Base-by-base conservation (phyloP, 2,329 filamentous ascomycete genomes). In the Fusarium chaquense region DNA sequence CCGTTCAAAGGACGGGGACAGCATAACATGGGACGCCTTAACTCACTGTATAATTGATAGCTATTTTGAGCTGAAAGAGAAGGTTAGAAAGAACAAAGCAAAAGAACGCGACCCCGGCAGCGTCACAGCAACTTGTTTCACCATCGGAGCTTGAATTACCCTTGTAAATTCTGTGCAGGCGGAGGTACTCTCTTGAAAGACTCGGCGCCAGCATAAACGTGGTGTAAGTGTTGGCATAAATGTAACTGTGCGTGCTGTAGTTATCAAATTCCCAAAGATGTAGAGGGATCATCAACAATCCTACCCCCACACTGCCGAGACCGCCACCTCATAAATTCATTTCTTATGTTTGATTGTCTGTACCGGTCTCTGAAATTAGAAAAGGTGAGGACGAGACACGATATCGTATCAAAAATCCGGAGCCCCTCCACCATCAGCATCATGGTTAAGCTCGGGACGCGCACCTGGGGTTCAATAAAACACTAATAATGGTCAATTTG, bases 1-100 rank as follows among this genome's bases (percentile, higher is more conserved):
- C 73, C 74, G 74, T 71, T 40, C 22, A 64, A 61, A 66, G 43
- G 56, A 75, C 63, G 70, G 61, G 61, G 64, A 55, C 20, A 18
- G 30, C 38, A 61, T 61, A 61, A 56, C 62, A 66, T 70, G 60
- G 62, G 50, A 68, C 53, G 52, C 58, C 54, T 58, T 58, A 52
- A 63, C 63, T 56, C 33, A 63, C 52, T 60, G 46, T 45, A 43
- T 47, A 55, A 59, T 52, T 54, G 53, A 50, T 46, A 69, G 44
- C 45, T 61, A 69, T 49, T 63, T 62, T 36, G 35, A 66, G 54
- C 49, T 58, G 56, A 64, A 51, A 52, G 44, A 58, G 54, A 58
- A 57, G 40, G 28, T 46, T 43, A 28, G 62, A 45, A 67, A 59
- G 61, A 65, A 60, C 28, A 30, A 44, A 62, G 33, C 44, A 51